Base-by-base conservation (phyloP, 805 yeast species). In the Candida ascalaphidarum region DNA sequence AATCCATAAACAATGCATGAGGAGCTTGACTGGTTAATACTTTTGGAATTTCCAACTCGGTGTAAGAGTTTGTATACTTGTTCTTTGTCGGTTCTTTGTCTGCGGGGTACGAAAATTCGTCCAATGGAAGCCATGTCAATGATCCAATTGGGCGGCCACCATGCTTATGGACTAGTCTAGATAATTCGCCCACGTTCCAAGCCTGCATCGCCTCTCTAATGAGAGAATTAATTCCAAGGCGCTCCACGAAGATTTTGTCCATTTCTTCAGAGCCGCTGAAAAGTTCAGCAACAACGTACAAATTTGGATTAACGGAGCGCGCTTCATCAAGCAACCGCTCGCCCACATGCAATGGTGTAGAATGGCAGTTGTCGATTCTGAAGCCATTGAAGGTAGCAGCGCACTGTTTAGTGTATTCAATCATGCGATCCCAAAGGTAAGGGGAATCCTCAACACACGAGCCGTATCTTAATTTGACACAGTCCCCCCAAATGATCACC, bases 151-250 rank as follows among this genome's bases (percentile, higher is more conserved):
- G 96, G 40, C 85, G 67, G 3, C 98, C 98, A 20, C 96, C 97
- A 52, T 89, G 94, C 44, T 77, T 74, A 50, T 89, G 95, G 15
- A 89, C 81, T 28, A 88, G 65, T 33, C 89, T 65, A 3, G 96
- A 84, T 18, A 89, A 66, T 47, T 89, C 97, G 21, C 72, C 77
- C 9, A 82, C 92, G 9, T 81, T 76, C 77, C 92, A 79, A 2
- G 96, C 92, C 58, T 86, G 96, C 95, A 92, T 89, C 1, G 97
- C 97, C 49, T 89, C 98, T 47, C 98, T 73, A 31, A 89, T 81
- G 40, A 92, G 65, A 4, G 95, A 79, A 22, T 85, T 81, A 31
- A 92, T 79, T 11, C 95, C 96, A 24, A 92, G 67, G 40, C 94
- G 66, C 54, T 89, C 95, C 10, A 89, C 96, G 50, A 82, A 89